A percentile compares a stretch with the other conserved stretches of the same genome.
Conservation (phyloP, 2,329 filamentous ascomycete species). For the Fusarium begoniae region DNA sequence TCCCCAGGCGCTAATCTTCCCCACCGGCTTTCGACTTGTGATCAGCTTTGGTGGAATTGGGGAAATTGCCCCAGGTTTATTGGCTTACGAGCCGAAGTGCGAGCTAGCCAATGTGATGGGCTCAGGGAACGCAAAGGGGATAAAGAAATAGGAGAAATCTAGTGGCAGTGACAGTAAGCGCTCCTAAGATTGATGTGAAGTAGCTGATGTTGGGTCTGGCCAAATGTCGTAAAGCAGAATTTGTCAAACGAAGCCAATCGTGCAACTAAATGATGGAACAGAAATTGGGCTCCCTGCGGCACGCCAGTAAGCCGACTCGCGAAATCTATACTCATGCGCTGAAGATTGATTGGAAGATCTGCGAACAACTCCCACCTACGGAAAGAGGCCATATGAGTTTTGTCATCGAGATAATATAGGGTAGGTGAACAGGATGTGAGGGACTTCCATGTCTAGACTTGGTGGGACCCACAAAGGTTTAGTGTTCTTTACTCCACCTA, state of each 20-base stretch:
- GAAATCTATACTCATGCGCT: too few relatives aligned
- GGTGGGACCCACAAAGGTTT: background rate
- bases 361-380: accelerated
- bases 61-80: background rate
- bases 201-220: too few relatives aligned
- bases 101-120: accelerated
- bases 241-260: too few relatives aligned
- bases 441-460: background rate
- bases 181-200: accelerated
- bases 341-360: too few relatives aligned
- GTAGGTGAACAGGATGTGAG: background rate
- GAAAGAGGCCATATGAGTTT: too few relatives aligned
- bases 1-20: background rate
- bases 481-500: too few relatives aligned
- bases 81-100: accelerated
- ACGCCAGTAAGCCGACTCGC: too few relatives aligned
- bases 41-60: background rate
- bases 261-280: accelerated
- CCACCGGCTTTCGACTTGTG: background rate
- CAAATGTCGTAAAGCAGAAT: too few relatives aligned
- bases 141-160: background rate
- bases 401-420: background rate
- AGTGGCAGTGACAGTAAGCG: accelerated
- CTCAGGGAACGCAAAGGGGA: background rate
- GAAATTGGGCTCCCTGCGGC: too few relatives aligned